Evolutionary conservation across 768 basidiomycete species (phyloP).

Genomic region (Psilocybe cyanescens): DNA sequence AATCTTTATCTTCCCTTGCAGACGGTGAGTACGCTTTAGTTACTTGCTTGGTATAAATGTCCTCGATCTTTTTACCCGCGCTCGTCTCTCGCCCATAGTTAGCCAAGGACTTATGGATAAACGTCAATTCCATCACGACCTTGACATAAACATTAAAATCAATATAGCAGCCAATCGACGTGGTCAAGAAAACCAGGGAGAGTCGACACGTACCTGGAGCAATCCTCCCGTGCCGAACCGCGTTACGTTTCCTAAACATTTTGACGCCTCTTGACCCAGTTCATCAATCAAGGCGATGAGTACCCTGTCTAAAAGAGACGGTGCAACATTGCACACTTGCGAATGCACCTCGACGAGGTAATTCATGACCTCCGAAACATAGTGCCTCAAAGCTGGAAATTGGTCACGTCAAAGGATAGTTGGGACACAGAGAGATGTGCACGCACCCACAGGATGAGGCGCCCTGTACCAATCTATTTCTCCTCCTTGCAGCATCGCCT

Average conservation of each 20-base stretch:
- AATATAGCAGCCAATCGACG: background rate
- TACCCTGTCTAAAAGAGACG: conserved; percentile 75
- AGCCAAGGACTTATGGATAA: conserved; percentile 94
- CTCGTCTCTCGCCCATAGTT: conserved; percentile 75
- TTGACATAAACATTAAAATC: conserved; percentile 31
- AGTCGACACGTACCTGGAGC: conserved; percentile 68
- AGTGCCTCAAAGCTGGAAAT: conserved; percentile 78
- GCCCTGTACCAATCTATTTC: conserved; percentile 92
- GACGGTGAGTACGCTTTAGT: conserved; percentile 89
- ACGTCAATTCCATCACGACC: conserved; percentile 98
- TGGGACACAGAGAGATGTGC: background rate
- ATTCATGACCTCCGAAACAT: conserved; percentile 87
- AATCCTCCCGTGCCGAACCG: conserved; percentile 98
- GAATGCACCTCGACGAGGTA: conserved; percentile 91
- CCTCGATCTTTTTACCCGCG: conserved; percentile 82
- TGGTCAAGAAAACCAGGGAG: background rate
- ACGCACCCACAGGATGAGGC: conserved; percentile 82
- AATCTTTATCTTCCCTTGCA: conserved; percentile 70
- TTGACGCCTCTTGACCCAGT: conserved; percentile 77
- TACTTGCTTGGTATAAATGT: conserved; percentile 86
- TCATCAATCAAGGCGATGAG: conserved; percentile 80
- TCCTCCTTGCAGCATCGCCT: conserved; percentile 68
- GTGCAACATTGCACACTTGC: conserved; percentile 80
- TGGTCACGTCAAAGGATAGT: background rate
- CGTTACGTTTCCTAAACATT: conserved; percentile 82